These are phyloP conservation scores for Blastobotrys peoriensis DNA, from an alignment of 805 yeast genomes.

Conservation along the genomic window DNA sequence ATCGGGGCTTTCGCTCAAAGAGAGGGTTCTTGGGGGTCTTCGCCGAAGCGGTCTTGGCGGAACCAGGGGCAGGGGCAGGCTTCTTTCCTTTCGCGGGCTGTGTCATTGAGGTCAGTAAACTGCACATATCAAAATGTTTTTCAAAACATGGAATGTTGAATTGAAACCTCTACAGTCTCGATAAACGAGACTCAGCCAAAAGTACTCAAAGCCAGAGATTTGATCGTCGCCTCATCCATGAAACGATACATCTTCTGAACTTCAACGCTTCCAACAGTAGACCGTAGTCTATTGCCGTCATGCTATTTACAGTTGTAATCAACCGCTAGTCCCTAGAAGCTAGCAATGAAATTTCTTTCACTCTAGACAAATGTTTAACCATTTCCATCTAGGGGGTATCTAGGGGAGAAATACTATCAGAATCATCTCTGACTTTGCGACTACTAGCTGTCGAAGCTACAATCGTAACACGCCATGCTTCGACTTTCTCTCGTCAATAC, in stretches of 20 bases:
- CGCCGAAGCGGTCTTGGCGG: constrained; percentile 47
- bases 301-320: not conserved
- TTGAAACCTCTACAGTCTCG: constrained; percentile 4
- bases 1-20: constrained; percentile 82
- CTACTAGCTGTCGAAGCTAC: not conserved
- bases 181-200: constrained; percentile 4
- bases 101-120: constrained; percentile 25
- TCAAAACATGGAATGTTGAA: not conserved
- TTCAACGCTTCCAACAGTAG: too few relatives aligned
- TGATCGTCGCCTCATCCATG: too few relatives aligned
- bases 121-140: constrained; percentile 8
- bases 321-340: not conserved
- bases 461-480: not conserved
- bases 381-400: not conserved
- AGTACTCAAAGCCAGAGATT: not conserved
- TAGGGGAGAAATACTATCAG: not conserved
- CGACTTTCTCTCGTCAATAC: not conserved
- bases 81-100: constrained; percentile 44
- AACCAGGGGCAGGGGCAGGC: constrained; percentile 98
- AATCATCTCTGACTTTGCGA: not conserved
- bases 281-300: not conserved
- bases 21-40: constrained; percentile 68
- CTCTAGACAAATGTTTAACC: too few relatives aligned
- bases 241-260: too few relatives aligned
- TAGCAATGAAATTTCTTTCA: too few relatives aligned